Evolutionary conservation across 2,329 filamentous ascomycete genomes (phyloP), one percentile per base, ranked within the genome.

Genomic region (Aspergillus fischeri): DNA sequence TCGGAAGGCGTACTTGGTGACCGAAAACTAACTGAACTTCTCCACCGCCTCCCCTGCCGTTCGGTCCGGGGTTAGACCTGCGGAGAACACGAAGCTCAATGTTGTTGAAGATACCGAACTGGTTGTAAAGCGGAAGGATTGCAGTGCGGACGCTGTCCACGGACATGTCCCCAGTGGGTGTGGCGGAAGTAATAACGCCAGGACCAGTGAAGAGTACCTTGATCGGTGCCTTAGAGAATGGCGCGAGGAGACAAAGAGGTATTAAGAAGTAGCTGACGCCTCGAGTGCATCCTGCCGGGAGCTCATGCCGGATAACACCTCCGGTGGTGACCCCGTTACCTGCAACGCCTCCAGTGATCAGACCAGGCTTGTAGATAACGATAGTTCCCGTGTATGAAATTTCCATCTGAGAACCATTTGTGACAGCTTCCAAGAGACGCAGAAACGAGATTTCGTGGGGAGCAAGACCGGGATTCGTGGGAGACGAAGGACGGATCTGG

Each of bases 331-430:
- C 87, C 66, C 91, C 91, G 51, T 87, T 83, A 20, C 91, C 91
- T 21, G 89, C 81, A 25, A 89, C 86, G 49, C 87, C 89, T 60
- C 94, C 94, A 0, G 91, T 94, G 68, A 99, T 95, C 44, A 99
- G 81, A 38, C 94, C 94, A 0, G 94, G 94, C 63, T 90, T 89
- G 77, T 95, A 99, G 41, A 92, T 88, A 55, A 99, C 84, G 1
- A 91, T 92, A 0, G 94, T 97, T 71, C 94, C 94, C 1, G 92
- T 97, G 78, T 96, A 94, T 10, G 92, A 96, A 66, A 99, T 96
- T 70, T 97, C 92, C 78, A 97, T 91, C 55, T 89, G 87, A 57
- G 90, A 90, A 77, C 94, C 94, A 80, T 99, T 99, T 70, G 94
- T 99, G 67, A 99, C 83, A 65, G 91, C 84, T 75, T 97, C 94